These are phyloP conservation scores for Aureobasidium namibiae DNA, from an alignment of 2,329 filamentous ascomycete species.

Conservation along the genomic window DNA sequence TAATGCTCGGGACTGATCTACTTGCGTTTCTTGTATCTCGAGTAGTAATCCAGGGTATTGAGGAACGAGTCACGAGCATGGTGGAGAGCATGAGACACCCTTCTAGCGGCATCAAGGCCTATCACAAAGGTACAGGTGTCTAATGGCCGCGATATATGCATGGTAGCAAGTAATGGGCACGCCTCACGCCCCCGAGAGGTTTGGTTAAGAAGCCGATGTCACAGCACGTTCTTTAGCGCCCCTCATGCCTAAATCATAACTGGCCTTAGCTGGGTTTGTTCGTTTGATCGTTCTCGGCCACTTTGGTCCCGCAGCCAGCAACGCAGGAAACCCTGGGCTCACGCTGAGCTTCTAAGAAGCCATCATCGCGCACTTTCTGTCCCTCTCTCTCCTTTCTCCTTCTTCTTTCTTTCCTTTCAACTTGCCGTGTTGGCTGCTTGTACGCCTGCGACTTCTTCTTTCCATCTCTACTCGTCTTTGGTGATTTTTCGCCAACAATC, in stretches of 20 bases:
- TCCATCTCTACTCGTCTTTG: neutral
- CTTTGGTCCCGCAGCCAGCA: constrained; percentile 12
- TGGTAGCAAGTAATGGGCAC: neutral
- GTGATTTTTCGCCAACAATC: neutral
- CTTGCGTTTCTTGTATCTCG: neutral
- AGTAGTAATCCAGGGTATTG: neutral
- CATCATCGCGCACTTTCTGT: constrained; percentile 9
- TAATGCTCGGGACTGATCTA: constrained; percentile 3
- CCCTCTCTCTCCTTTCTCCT: neutral
- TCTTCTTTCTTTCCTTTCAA: constrained; percentile 9
- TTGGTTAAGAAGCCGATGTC: constrained; percentile 6
- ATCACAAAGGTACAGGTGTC: neutral
- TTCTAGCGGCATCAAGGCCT: neutral
- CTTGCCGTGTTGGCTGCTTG: neutral
- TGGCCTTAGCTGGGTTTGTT: constrained; percentile 13
- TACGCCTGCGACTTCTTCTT: neutral
- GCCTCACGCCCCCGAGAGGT: neutral
- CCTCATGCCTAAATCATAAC: constrained; percentile 13
- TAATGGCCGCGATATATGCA: neutral
- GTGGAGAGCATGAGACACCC: neutral
- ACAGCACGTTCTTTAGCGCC: constrained; percentile 12
- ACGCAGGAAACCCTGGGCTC: constrained; percentile 12
- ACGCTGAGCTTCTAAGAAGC: constrained; percentile 10
- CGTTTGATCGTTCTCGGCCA: constrained; percentile 15
- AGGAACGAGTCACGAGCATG: neutral